These are phyloP conservation scores for Cymbopogon citratus DNA, from an alignment of 176 grass and related monocot genomes.

Conservation along the genomic window DNA sequence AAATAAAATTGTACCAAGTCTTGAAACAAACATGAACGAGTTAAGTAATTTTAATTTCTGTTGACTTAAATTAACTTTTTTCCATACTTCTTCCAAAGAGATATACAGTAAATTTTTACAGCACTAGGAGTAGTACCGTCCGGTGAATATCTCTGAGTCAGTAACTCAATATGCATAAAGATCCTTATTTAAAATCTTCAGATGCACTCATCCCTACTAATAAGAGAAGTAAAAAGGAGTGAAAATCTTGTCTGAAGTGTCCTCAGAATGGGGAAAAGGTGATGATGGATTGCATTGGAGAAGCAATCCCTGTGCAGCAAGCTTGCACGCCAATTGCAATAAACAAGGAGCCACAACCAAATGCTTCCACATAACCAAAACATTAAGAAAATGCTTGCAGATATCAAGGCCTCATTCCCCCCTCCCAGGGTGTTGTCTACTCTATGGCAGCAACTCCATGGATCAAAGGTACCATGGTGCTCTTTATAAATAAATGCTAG, in stretches of 20 bases:
- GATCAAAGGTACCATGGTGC: not conserved
- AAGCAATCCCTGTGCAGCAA: slow-evolving; percentile 27
- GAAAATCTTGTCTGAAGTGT: slow-evolving; percentile 20
- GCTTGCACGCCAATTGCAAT: slow-evolving; percentile 25
- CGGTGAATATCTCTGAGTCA: not conserved
- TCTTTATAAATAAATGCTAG: slow-evolving; percentile 27
- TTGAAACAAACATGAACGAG: not conserved
- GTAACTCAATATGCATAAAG: not conserved
- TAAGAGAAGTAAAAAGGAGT: slow-evolving; percentile 23
- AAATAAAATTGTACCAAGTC: not conserved
- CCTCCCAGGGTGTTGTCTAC: slow-evolving; percentile 40
- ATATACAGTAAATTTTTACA: not conserved
- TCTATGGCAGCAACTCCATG: slow-evolving; percentile 22
- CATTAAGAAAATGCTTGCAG: slow-evolving; percentile 3
- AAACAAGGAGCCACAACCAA: slow-evolving; percentile 28
- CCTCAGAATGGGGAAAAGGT: slow-evolving; percentile 29
- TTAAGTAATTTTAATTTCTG: not conserved
- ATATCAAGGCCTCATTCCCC: slow-evolving; percentile 9
- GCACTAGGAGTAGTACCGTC: not conserved
- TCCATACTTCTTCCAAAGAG: not conserved
- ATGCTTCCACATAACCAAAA: slow-evolving; percentile 18
- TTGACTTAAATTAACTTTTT: not conserved
- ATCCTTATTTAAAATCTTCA: not conserved
- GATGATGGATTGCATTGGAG: slow-evolving; percentile 37
- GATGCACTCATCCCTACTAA: not conserved